Base-by-base conservation (phyloP, 2,329 filamentous ascomycete genomes). In the Cladobotryum mycophilum region DNA sequence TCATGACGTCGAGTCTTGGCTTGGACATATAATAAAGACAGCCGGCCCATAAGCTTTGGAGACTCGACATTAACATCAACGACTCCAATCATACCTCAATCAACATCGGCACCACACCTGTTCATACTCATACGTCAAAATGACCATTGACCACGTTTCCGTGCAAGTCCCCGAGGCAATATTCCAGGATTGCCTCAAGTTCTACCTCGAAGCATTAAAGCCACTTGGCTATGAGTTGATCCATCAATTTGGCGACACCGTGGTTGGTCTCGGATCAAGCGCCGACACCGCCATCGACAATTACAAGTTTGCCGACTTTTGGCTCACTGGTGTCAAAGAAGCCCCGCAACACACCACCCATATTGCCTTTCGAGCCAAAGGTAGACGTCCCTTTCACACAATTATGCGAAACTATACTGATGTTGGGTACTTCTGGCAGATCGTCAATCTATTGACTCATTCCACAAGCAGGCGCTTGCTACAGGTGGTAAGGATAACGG, bases 401-500 rank as follows among this genome's bases (percentile, higher is more conserved):
- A 17, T 38, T 12, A 38, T 38, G 13, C 8, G 11, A n/a, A 17
- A n/a, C n/a, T 17, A 11, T 40, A 15, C 14, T 17, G 14, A 7
- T 3, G 12, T 38, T 12, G 7, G 6, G 6, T 18, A 40, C 11
- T 40, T 38, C 7, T 49, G 40, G 9, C 45, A 74, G 69, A 68
- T 49, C 67, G 63, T 20, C 63, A 61, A 2, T 56, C 62, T 2
- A 72, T 76, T 20, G 66, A 74, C 47, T 66, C 63, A 0, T 76
- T 75, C 52, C 63, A 76, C 52, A 43, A 55, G 42, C 59, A 64
- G 1, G 70, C 66, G 17, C 65, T 69, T 3, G 46, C 71, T 4
- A 63, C 61, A 5, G 73, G 73, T 0, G 73, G 63, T 7, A 70
- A 64, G 45, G 67, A 68, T 53, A 75, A 76, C 52, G 73, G 74